Percentiles rank a stretch among this genome's conserved stretches.
Evolutionary conservation across 2,329 filamentous ascomycete species (phyloP).

Genomic region (Arthrocladium fulminans): DNA sequence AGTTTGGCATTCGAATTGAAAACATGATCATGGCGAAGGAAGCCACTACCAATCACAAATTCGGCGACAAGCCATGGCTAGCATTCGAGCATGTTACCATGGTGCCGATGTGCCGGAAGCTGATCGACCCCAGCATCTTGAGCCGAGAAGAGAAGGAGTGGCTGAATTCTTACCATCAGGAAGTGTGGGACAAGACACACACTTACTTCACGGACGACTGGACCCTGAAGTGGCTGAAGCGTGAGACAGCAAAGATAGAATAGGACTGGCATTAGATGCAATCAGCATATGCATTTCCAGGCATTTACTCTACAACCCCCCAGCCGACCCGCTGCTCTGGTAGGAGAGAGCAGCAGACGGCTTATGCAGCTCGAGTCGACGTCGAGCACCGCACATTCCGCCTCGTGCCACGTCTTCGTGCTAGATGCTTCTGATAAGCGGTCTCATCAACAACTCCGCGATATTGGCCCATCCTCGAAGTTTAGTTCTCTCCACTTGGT

Average conservation of each 20-base stretch:
- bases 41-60: conserved; percentile 74
- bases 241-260: conserved; percentile 45
- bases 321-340: no score
- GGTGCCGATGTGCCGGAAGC: conserved; percentile 84
- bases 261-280: neutral
- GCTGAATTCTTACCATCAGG: conserved; percentile 76
- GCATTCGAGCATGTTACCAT: conserved; percentile 97
- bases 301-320: no score
- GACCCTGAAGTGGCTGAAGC: conserved; percentile 70
- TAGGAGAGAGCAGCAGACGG: no score
- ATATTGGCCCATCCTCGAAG: no score
- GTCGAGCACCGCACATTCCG: no score
- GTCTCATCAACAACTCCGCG: no score
- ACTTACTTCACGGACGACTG: conserved; percentile 65
- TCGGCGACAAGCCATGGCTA: conserved; percentile 88
- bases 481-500: no score
- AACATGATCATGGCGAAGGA: conserved; percentile 89
- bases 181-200: conserved; percentile 74
- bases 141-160: conserved; percentile 68
- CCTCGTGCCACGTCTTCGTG: no score
- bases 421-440: no score
- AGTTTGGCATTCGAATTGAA: conserved; percentile 91
- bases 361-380: no score
- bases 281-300: no score
- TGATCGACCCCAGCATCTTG: conserved; percentile 68